These are phyloP conservation scores for Bolboschoenus planiculmis DNA, from an alignment of 176 grass and related monocot genomes.

Conservation along the genomic window DNA sequence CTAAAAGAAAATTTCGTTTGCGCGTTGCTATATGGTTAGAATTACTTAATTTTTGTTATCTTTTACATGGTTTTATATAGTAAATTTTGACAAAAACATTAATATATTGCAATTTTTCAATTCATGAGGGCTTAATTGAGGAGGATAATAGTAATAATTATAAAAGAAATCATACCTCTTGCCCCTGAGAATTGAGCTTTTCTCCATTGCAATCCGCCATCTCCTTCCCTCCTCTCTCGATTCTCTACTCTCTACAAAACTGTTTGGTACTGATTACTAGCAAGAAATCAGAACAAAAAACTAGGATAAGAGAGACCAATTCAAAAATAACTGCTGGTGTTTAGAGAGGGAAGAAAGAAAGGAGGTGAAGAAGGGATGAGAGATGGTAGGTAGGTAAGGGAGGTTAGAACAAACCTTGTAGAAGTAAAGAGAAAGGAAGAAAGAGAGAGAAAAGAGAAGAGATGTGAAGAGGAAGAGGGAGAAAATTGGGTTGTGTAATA, in stretches of 20 bases:
- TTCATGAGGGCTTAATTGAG: background rate
- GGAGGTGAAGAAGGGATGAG: background rate
- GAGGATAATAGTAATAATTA: background rate
- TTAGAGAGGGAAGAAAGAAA: background rate
- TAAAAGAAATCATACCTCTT: slow-evolving; percentile 49
- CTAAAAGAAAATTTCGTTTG: background rate
- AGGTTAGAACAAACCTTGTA: slow-evolving; percentile 44
- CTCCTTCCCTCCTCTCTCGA: slow-evolving; percentile 20
- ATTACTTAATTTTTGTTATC: too few relatives aligned
- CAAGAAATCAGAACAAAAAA: background rate
- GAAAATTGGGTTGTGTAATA: slow-evolving; percentile 20
- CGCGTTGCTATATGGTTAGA: background rate
- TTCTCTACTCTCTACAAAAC: slow-evolving; percentile 42
- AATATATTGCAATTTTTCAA: background rate
- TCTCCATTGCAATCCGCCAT: slow-evolving; percentile 54
- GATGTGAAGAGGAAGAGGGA: slow-evolving; percentile 11
- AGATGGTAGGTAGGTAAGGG: slow-evolving; percentile 24
- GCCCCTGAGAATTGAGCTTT: slow-evolving; percentile 34
- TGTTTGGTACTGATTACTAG: background rate
- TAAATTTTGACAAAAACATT: background rate
- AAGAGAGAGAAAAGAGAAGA: slow-evolving; percentile 6
- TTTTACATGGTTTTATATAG: background rate
- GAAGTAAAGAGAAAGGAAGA: background rate
- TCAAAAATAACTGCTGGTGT: background rate
- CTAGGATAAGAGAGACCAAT: background rate